Conservation (phyloP, 345 rosid species). For the Arabis hirsuta region DNA sequence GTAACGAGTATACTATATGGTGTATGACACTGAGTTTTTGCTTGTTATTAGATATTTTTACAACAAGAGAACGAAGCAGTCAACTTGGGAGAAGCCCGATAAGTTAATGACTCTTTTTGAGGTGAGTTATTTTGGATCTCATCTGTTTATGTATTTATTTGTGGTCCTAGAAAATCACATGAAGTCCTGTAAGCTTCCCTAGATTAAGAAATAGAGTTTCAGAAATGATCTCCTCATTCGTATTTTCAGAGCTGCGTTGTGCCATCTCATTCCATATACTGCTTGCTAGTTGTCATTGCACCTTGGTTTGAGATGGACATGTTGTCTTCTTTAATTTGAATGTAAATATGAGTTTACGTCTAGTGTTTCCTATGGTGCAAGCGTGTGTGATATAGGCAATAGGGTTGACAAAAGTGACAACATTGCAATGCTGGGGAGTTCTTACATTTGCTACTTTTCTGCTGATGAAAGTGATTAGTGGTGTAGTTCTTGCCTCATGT, state of each 20-base stretch:
- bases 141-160: slow-evolving; percentile 18
- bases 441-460: slow-evolving; percentile 28
- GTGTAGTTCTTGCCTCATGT: slow-evolving; percentile 18
- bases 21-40: slow-evolving; percentile 27
- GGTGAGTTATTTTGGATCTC: slow-evolving; percentile 56
- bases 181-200: slow-evolving; percentile 27
- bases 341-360: slow-evolving; percentile 21
- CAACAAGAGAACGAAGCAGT: slow-evolving; percentile 78
- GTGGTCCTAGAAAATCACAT: neutral
- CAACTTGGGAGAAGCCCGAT: slow-evolving; percentile 93
- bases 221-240: slow-evolving; percentile 15
- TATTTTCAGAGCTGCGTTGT: slow-evolving; percentile 26
- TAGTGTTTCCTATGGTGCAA: slow-evolving; percentile 18
- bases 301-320: slow-evolving; percentile 25
- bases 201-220: slow-evolving; percentile 26
- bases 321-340: slow-evolving; percentile 16
- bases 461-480: slow-evolving; percentile 19
- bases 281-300: slow-evolving; percentile 15
- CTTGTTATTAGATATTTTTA: slow-evolving; percentile 70
- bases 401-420: slow-evolving; percentile 18
- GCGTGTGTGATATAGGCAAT: slow-evolving; percentile 29
- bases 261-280: slow-evolving; percentile 15
- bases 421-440: slow-evolving; percentile 25
- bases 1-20: slow-evolving; percentile 3
- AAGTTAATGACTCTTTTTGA: slow-evolving; percentile 92